These are phyloP conservation scores for Auxenochlorella protothecoides DNA, from an alignment of 139 green algal genomes.

Conservation along the genomic window DNA sequence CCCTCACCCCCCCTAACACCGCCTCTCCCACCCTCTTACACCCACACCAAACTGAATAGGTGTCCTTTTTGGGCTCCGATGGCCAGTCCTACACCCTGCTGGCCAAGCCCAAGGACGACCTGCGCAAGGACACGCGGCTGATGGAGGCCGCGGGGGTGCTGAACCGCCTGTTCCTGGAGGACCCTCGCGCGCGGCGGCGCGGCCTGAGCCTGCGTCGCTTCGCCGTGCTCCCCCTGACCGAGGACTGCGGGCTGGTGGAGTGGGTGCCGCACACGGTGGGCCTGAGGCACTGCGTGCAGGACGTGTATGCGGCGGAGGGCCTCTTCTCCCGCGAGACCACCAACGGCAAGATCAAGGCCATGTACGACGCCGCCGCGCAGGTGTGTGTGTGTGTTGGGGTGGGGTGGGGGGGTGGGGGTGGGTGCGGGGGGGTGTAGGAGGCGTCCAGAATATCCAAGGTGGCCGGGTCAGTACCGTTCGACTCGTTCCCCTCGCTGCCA, in stretches of 20 bases:
- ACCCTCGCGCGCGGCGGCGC: constrained; percentile 48
- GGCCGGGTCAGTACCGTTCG: no score
- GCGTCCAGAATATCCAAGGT: no score
- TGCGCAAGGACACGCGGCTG: constrained; percentile 92
- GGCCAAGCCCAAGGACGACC: constrained; percentile 96
- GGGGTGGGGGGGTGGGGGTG: no score
- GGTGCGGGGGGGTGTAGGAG: no score
- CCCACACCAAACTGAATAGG: constrained; percentile 13
- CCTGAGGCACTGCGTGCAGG: constrained; percentile 48
- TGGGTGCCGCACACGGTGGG: constrained; percentile 63
- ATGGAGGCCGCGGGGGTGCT: constrained; percentile 79
- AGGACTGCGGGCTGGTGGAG: constrained; percentile 85
- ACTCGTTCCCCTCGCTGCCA: no score
- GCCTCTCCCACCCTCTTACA: no score
- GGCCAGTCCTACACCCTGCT: constrained; percentile 81
- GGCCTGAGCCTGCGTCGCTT: constrained; percentile 66
- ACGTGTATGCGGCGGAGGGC: constrained; percentile 47
- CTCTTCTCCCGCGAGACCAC: constrained; percentile 23
- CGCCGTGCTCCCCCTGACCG: constrained; percentile 81
- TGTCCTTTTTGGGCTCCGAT: constrained; percentile 61
- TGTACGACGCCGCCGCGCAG: constrained; percentile 40
- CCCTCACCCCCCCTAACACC: no score
- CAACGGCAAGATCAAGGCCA: constrained; percentile 34
- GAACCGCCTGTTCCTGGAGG: constrained; percentile 49
- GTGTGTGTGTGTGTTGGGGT: no score